Percentiles rank a stretch among this genome's conserved stretches.
phyloP scores from a whole-genome alignment of 306 rosid species.

The Crotalaria pallida region DNA sequence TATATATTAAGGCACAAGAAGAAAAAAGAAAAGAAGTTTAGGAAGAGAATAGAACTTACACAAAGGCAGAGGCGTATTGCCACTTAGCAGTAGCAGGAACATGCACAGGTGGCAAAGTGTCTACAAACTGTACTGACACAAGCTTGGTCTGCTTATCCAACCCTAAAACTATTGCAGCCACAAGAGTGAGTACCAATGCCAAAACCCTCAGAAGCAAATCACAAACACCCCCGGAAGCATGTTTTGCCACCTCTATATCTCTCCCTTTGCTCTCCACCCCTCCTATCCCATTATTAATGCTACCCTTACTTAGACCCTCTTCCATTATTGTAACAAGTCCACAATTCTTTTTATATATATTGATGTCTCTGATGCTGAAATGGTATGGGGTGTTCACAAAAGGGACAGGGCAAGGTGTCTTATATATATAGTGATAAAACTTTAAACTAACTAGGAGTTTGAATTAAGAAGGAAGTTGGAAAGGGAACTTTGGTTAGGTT shows the following conservation, averaged over 20 bases:
- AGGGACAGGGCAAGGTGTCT: not conserved
- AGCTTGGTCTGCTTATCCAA: constrained; percentile 44
- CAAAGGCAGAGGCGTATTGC: constrained; percentile 58
- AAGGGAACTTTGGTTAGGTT: not conserved
- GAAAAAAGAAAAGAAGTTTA: no score
- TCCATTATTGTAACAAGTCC: not conserved
- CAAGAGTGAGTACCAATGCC: constrained; percentile 39
- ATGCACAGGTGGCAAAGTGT: constrained; percentile 43
- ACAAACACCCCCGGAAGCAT: not conserved
- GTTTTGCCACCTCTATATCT: constrained; percentile 4
- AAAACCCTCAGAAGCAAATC: constrained; percentile 51
- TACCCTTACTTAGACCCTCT: constrained; percentile 31
- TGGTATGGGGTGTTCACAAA: not conserved
- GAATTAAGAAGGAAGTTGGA: not conserved
- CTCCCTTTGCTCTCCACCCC: constrained; percentile 24
- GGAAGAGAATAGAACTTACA: constrained; percentile 37
- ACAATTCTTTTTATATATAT: no score
- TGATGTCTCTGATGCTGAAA: not conserved
- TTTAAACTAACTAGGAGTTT: not conserved
- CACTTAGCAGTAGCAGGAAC: constrained; percentile 60
- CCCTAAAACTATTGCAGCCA: constrained; percentile 50
- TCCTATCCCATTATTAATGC: constrained; percentile 11
- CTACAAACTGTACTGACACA: constrained; percentile 21
- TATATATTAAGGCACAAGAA: no score
- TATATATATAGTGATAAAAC: not conserved